Percentiles rank a stretch among this genome's conserved stretches.
These are phyloP conservation scores for Penicillium bialowiezense DNA, from an alignment of 495 filamentous ascomycete genomes.

Conservation along the genomic window DNA sequence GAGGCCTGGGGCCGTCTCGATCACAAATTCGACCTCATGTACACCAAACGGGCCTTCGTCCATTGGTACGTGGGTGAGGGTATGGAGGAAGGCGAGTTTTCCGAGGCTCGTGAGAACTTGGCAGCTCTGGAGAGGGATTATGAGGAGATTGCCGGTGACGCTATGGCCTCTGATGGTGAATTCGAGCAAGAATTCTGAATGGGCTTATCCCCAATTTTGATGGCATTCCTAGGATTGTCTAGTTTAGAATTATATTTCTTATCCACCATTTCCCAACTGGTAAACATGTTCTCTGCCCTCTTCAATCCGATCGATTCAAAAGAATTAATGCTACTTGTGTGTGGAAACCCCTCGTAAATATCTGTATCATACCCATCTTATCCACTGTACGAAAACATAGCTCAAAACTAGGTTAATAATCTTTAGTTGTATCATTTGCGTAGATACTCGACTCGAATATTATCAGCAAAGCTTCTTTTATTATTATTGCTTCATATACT, in stretches of 20 bases:
- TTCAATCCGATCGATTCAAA: background rate
- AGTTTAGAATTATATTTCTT: background rate
- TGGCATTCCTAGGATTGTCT: background rate
- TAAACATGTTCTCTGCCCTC: background rate
- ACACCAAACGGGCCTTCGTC: slow-evolving; percentile 91
- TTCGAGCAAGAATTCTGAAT: background rate
- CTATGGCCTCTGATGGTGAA: background rate
- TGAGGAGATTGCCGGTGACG: slow-evolving; percentile 52
- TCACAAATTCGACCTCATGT: slow-evolving; percentile 96
- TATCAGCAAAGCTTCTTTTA: too few relatives aligned
- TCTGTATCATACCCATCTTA: too few relatives aligned
- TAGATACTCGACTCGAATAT: too few relatives aligned
- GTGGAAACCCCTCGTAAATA: too few relatives aligned
- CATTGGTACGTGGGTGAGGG: slow-evolving; percentile 96
- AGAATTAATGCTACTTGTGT: too few relatives aligned
- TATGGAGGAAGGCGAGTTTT: slow-evolving; percentile 96
- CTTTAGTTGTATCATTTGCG: too few relatives aligned
- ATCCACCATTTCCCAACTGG: slow-evolving; percentile 12
- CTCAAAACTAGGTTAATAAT: too few relatives aligned
- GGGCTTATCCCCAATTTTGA: background rate
- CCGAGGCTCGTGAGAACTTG: slow-evolving; percentile 84
- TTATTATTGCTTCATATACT: too few relatives aligned
- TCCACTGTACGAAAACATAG: too few relatives aligned
- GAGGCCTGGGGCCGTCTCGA: slow-evolving; percentile 87
- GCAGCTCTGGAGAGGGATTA: slow-evolving; percentile 90